Evolutionary conservation across 495 filamentous ascomycete genomes (phyloP).

Genomic region (Astrothelium macrocarpum): DNA sequence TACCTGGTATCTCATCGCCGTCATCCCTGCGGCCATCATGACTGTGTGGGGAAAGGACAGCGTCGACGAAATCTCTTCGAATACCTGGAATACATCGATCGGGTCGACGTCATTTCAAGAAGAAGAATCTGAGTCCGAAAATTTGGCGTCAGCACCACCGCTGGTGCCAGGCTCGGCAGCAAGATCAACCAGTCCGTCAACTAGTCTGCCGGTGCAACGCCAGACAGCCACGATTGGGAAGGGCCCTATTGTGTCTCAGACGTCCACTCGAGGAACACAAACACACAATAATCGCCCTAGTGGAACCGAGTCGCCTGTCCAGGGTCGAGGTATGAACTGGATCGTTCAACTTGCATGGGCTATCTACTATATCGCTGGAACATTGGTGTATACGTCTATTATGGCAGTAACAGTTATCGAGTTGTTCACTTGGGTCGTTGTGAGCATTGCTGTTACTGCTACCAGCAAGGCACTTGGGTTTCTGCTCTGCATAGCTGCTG

Average conservation of each 20-base stretch:
- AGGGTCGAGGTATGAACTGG: conserved; percentile 15
- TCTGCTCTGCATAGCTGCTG: conserved; percentile 13
- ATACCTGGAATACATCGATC: neutral
- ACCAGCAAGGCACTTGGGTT: conserved; percentile 17
- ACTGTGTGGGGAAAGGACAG: conserved; percentile 5
- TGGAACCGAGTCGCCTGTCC: conserved; percentile 12
- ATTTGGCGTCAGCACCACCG: too few species aligned
- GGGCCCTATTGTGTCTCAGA: neutral
- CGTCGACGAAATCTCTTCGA: neutral
- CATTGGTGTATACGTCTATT: conserved; percentile 15
- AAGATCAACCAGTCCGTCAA: too few species aligned
- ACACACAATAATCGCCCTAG: neutral
- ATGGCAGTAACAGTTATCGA: conserved; percentile 18
- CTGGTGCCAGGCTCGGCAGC: too few species aligned
- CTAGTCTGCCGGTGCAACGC: too few species aligned
- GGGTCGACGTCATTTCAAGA: neutral
- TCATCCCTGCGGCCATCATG: conserved; percentile 12
- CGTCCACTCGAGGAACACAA: neutral
- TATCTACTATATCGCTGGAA: conserved; percentile 19
- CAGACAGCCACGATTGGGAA: too few species aligned
- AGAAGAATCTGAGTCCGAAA: neutral
- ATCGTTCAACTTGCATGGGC: conserved; percentile 15
- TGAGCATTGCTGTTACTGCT: conserved; percentile 13
- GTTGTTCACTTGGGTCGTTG: conserved; percentile 12
- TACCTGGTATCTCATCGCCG: conserved; percentile 14